Evolutionary conservation across 2,329 filamentous ascomycete species (phyloP), one percentile per base, ranked within the genome.

Genomic region (Pseudogymnoascus sp.): DNA sequence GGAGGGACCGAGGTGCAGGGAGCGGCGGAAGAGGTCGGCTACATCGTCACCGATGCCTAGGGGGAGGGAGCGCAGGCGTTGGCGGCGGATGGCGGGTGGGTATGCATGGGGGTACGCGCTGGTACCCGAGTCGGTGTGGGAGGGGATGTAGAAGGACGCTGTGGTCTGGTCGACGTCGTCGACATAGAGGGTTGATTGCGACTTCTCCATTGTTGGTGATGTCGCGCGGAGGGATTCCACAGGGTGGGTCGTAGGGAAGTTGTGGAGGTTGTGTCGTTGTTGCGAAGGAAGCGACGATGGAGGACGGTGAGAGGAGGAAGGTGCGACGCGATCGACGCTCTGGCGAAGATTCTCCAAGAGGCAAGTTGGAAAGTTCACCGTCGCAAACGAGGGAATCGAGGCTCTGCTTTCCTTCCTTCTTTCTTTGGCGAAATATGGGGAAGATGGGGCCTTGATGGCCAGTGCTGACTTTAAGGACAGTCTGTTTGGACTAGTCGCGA

Each of bases 1-100:
- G 61, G 69, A 72, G 5, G 19, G 35, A 31, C 42, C 42, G 21
- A 47, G 42, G 42, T 47, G 42, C 42, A 47, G 14, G 11, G 42
- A 47, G 42, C 42, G 42, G 42, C 42, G 42, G 14, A 47, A 47
- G 42, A 47, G 42, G 21, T 47, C 42, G 19, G 42, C 42, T 67
- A 70, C 56, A 70, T 73, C 31, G 70, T 66, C 65, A 64, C 68
- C 59, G 69, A 73, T 2, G 67, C 65, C 13, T 69, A 68, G 13
- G 66, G 59, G 24, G 61, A 70, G 61, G 70, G 68, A 69, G 71
- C 37, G 70, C 67, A 50, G 71, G 70, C n/a, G 42, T 8, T 47
- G 42, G 21, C 42, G 42, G 3, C 42, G 42, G 42, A 47, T 26
- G 5, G 42, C 42, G 21, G 42, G 42, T 47, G 42, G 42, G 21